Base-by-base conservation (phyloP, 768 basidiomycete genomes). In the Lentinula boryana region DNA sequence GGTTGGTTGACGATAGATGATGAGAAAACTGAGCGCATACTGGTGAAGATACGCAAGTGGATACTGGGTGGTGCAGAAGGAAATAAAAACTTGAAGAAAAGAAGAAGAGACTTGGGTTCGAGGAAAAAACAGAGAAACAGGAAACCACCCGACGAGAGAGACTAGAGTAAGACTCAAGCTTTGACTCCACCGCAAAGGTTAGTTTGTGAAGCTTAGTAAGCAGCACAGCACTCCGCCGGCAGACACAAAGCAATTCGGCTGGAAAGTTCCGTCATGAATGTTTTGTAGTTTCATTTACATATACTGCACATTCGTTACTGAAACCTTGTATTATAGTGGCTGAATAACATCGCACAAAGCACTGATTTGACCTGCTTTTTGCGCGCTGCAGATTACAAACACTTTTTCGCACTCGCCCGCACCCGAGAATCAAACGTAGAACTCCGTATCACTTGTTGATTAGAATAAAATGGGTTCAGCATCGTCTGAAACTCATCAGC, bases 401-500 rank as follows among this genome's bases (percentile, higher is more conserved):
- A 76, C 77, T 89, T 91, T 75, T 87, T 91, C 56, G 96, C 97
- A 74, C 88, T 90, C 18, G 88, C 86, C 62, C 92, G 80, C 1
- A 98, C 88, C 46, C 91, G 83, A 5, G 78, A 77, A 70, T 98
- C 95, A 75, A 98, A 98, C 4, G 86, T 80, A 16, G 74, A 69
- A 70, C 90, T 95, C 60, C 87, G 83, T 66, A 98, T 93, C 50
- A 80, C 75, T 43, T 85, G 89, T 69, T 98, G 94, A 35, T 91
- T 89, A 3, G 89, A 92, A 67, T 98, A 92, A 76, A 99, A 99
- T n/a, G 97, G 96, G 68, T 97, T 99, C 73, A 97, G 59, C 77
- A 85, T 80, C 62, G 90, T 87, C 95, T 96, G 74, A 18, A 54
- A 21, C 41, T 10, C 21, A 12, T 67, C 56, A 68, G 63, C 58